Evolutionary conservation across 495 filamentous ascomycete species (phyloP).

Genomic region (Chaetomium tenue): DNA sequence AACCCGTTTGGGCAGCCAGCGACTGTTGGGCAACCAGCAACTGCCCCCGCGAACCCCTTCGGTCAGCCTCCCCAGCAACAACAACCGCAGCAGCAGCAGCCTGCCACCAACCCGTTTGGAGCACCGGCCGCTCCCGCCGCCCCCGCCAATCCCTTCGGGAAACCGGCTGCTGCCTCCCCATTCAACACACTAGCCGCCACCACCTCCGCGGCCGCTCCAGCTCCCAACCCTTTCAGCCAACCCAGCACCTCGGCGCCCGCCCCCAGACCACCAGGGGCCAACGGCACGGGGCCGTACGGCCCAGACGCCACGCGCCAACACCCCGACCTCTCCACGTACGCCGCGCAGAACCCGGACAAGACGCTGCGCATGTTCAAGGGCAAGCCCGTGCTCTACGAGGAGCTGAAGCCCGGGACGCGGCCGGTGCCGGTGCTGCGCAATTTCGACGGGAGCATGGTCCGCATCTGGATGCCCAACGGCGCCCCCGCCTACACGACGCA

Average conservation of each 20-base stretch:
- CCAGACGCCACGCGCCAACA: slow-evolving; percentile 45
- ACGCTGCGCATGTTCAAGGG: slow-evolving; percentile 43
- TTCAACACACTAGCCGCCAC: slow-evolving; percentile 37
- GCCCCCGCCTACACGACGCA: slow-evolving; percentile 57
- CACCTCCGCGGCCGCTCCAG: slow-evolving; percentile 34
- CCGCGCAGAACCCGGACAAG: slow-evolving; percentile 32
- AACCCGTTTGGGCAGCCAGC: slow-evolving; percentile 24
- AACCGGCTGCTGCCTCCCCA: slow-evolving; percentile 14
- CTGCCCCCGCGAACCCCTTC: slow-evolving; percentile 14
- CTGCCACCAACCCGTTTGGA: slow-evolving; percentile 14
- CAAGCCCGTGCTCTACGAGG: slow-evolving; percentile 41
- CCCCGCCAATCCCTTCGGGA: slow-evolving; percentile 18
- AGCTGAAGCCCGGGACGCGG: slow-evolving; percentile 23
- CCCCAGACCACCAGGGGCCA: slow-evolving; percentile 32
- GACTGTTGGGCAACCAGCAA: neutral
- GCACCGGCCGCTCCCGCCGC: neutral
- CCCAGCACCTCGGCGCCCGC: slow-evolving; percentile 23
- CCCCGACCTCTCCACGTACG: slow-evolving; percentile 42
- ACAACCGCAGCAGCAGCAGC: slow-evolving; percentile 9
- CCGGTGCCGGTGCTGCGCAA: slow-evolving; percentile 38
- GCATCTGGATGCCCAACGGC: slow-evolving; percentile 69
- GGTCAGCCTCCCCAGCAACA: slow-evolving; percentile 12
- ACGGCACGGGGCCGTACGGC: slow-evolving; percentile 33
- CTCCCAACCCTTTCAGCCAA: slow-evolving; percentile 17
- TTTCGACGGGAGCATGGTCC: slow-evolving; percentile 47